These are phyloP conservation scores for Phytophthora meadii DNA, from an alignment of 352 stramenopile genomes.

Conservation along the genomic window DNA sequence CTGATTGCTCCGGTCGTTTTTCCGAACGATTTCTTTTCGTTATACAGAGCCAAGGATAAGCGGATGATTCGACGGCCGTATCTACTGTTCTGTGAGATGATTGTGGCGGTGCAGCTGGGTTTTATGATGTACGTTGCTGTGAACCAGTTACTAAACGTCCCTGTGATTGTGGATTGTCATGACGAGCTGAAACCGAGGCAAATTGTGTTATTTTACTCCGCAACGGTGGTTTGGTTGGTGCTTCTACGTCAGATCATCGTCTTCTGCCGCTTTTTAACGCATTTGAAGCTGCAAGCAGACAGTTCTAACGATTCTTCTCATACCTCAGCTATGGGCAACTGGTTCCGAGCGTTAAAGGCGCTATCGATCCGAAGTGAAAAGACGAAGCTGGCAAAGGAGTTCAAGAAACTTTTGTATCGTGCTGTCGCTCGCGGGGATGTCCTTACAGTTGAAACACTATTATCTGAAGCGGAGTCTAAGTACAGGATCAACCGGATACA, in stretches of 20 bases:
- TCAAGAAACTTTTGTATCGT: conserved; percentile 74
- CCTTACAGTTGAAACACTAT: conserved; percentile 46
- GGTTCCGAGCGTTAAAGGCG: conserved; percentile 46
- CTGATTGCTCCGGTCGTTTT: conserved; percentile 67
- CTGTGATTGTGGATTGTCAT: conserved; percentile 58
- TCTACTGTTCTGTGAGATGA: conserved; percentile 71
- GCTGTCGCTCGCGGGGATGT: conserved; percentile 62
- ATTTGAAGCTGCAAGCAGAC: conserved; percentile 79
- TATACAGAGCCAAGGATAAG: conserved; percentile 62
- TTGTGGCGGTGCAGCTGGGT: conserved; percentile 57
- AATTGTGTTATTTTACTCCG: conserved; percentile 65
- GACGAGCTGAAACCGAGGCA: conserved; percentile 36
- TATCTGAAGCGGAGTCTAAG: conserved; percentile 38
- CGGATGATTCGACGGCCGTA: conserved; percentile 73
- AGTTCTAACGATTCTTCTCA: conserved; percentile 69
- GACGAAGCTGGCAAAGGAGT: conserved; percentile 42
- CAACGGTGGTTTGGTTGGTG: conserved; percentile 60
- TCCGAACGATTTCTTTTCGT: conserved; percentile 51
- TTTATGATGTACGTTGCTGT: conserved; percentile 69
- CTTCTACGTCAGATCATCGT: conserved; percentile 70
- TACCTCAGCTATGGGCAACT: conserved; percentile 62
- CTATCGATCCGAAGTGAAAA: conserved; percentile 38
- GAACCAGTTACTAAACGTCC: conserved; percentile 51
- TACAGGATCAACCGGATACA: conserved; percentile 47
- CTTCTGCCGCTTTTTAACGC: conserved; percentile 77